Evolutionary conservation across 176 grass and related monocot species (phyloP), one percentile per base, ranked within the genome.

Genomic region (Cenchrus fungigraminus): DNA sequence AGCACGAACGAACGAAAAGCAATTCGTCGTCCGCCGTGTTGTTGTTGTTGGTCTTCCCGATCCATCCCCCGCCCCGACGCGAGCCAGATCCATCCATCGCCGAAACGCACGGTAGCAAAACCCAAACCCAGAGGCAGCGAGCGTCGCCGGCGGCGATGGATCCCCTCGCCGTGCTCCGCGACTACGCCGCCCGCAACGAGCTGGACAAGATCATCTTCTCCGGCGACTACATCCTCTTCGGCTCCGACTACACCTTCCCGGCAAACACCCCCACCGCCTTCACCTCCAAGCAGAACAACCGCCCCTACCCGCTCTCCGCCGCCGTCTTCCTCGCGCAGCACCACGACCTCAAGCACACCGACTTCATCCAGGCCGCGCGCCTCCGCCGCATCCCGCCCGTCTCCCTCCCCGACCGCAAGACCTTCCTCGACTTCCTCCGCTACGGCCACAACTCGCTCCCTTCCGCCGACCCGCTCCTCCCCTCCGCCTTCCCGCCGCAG

Each of bases 281-380:
- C 86, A 60, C 91, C 31, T 95, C 91, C 77, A 98, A 98, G 93
- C 91, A 86, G 88, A 87, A 84, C 2, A 91, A 89, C 78, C 89
- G 91, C 29, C 83, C 90, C 87, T 98, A 95, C 83, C 59, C 91
- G 1, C 96, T 95, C 59, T 92, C 90, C 77, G 76, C 93, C 73
- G 93, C 94, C 43, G 79, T 95, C 87, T 95, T 98, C 93, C 94
- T 98, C 77, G 87, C 90, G 46, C 93, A 90, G 71, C 91, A 98
- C 77, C 88, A 92, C 83, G 79, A 92, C 77, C 82, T 98, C 77
- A 93, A 95, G 82, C 93, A 98, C 89, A 98, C 93, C 20, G 96
- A 98, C 60, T 95, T 94, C 83, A 88, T 98, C 68, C 96, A 98
- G 80, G 90, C 96, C 46, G 89, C 93, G 13, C 85, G 93, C 37